phyloP scores from a whole-genome alignment of 495 filamentous ascomycete species.

The Elasticomyces elasticus region DNA sequence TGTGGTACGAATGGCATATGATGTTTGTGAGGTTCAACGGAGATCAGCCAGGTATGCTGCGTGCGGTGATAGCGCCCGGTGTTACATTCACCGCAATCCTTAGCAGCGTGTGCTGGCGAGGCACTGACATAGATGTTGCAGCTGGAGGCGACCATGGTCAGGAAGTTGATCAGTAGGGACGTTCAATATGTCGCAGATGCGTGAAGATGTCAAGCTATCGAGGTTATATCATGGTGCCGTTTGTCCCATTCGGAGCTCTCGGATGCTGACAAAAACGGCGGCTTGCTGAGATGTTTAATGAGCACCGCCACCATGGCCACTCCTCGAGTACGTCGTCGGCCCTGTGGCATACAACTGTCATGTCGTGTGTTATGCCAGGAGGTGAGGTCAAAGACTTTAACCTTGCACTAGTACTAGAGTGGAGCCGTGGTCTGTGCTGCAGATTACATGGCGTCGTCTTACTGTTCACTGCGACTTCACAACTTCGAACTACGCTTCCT shows the following conservation, averaged over 20 bases:
- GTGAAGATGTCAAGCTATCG: background rate
- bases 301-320: too few species aligned
- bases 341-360: too few species aligned
- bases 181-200: background rate
- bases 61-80: background rate
- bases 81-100: background rate
- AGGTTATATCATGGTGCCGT: too few species aligned
- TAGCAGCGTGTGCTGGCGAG: background rate
- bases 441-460: too few species aligned
- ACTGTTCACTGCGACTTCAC: background rate
- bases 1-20: background rate
- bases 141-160: background rate
- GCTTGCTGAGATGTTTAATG: too few species aligned
- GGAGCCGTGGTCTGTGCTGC: too few species aligned
- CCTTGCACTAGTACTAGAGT: too few species aligned
- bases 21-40: constrained; percentile 7
- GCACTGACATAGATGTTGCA: constrained; percentile 15
- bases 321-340: too few species aligned
- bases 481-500: background rate
- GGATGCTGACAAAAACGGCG: too few species aligned
- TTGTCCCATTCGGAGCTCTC: too few species aligned
- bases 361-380: too few species aligned
- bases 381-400: too few species aligned
- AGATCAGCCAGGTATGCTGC: constrained; percentile 6
- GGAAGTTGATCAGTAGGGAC: background rate